A percentile compares a stretch with the other conserved stretches of the same genome.
Evolutionary conservation across 1,284 basidiomycete genomes (phyloP).

Genomic region (Gymnopus androsaceus): DNA sequence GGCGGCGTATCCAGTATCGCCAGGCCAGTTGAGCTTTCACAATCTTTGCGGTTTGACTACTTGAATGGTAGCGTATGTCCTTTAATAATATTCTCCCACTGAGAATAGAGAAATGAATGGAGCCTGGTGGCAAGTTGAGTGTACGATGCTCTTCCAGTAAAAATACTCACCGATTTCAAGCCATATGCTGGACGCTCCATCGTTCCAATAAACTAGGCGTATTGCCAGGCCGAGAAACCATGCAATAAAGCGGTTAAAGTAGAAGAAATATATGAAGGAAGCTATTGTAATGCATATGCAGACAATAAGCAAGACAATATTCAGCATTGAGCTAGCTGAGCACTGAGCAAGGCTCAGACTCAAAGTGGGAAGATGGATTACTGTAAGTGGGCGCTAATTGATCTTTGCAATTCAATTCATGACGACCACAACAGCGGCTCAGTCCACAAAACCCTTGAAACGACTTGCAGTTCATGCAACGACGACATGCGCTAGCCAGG

Average conservation of each 20-base stretch:
- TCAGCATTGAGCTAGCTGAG: conserved; percentile 59
- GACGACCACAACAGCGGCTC: conserved; percentile 27
- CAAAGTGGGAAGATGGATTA: too few relatives aligned
- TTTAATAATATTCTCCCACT: conserved; percentile 85
- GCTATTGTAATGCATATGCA: conserved; percentile 73
- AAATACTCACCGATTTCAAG: conserved; percentile 66
- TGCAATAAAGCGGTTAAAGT: conserved; percentile 84
- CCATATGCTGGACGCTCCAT: conserved; percentile 71
- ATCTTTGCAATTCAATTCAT: background rate
- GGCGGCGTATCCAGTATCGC: conserved; percentile 88
- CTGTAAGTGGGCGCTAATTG: too few relatives aligned
- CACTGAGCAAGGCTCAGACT: background rate
- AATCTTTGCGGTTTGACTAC: conserved; percentile 83
- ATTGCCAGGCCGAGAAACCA: conserved; percentile 61
- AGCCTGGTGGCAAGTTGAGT: conserved; percentile 48
- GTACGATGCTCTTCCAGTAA: conserved; percentile 6
- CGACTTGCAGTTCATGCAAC: conserved; percentile 69
- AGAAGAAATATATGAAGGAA: conserved; percentile 82
- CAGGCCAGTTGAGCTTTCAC: conserved; percentile 85
- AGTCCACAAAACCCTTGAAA: conserved; percentile 44
- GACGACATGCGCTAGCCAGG: conserved; percentile 68
- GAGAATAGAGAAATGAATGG: conserved; percentile 89
- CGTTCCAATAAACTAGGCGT: conserved; percentile 72
- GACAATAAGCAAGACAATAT: conserved; percentile 65
- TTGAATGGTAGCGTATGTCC: conserved; percentile 85